Percentiles rank a stretch among this genome's conserved stretches.
Evolutionary conservation across 768 basidiomycete genomes (phyloP).

Genomic region (Lactifluus volemus): DNA sequence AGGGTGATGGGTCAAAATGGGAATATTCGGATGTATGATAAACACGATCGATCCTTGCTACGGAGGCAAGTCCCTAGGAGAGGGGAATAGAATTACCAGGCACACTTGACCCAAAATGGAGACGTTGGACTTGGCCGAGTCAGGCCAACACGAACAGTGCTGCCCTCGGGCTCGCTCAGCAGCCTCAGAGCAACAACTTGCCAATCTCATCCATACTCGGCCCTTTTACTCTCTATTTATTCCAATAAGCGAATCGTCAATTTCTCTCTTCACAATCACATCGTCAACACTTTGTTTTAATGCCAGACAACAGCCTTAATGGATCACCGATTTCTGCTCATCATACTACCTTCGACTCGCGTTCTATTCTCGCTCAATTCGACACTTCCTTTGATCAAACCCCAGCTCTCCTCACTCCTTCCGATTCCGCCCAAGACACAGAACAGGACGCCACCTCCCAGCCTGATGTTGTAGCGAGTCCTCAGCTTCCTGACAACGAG

Average conservation of each 20-base stretch:
- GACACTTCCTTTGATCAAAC: neutral
- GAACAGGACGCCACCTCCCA: neutral
- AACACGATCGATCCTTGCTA: too few relatives aligned
- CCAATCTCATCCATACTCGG: too few relatives aligned
- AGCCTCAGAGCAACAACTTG: too few relatives aligned
- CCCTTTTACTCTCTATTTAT: conserved; percentile 5
- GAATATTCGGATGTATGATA: conserved; percentile 48
- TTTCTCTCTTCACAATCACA: neutral
- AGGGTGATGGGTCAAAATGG: conserved; percentile 69
- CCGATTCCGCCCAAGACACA: neutral
- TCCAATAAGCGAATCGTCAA: neutral
- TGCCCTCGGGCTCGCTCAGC: too few relatives aligned
- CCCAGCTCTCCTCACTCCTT: neutral
- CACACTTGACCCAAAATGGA: neutral
- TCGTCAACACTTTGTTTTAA: conserved; percentile 8
- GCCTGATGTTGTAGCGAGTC: neutral
- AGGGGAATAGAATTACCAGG: too few relatives aligned
- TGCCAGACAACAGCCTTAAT: conserved; percentile 15
- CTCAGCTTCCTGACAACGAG: neutral
- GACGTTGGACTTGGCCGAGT: neutral
- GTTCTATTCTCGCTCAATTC: conserved; percentile 14
- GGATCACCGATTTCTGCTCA: conserved; percentile 10
- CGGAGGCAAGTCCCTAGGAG: too few relatives aligned
- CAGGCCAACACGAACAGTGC: neutral
- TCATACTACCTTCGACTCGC: conserved; percentile 3